Evolutionary conservation across 2,329 filamentous ascomycete genomes (phyloP).

Genomic region (Botrytis deweyae): DNA sequence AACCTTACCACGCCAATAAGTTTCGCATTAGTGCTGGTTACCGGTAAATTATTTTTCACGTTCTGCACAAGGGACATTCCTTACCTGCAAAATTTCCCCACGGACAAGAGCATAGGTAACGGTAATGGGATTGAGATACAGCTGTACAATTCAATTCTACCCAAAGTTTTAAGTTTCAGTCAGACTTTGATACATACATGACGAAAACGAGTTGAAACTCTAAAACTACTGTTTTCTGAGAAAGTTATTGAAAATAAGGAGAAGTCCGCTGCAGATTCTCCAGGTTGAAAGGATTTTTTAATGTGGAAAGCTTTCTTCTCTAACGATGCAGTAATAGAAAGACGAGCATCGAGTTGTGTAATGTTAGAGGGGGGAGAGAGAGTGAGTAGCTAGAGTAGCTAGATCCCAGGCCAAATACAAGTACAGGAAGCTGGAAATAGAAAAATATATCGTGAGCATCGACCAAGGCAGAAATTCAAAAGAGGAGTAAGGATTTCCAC

Average conservation of each 20-base stretch:
- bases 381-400: fast-evolving
- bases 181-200: neutral
- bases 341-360: neutral
- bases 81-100: neutral
- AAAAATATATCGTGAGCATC: neutral
- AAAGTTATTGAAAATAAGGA: neutral
- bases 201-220: neutral
- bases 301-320: neutral
- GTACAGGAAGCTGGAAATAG: neutral
- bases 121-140: neutral
- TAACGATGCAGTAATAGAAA: neutral
- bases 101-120: neutral
- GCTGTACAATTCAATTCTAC: neutral
- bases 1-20: neutral
- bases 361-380: fast-evolving
- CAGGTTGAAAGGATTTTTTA: neutral
- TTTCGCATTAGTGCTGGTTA: fast-evolving
- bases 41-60: neutral
- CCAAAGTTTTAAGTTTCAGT: neutral
- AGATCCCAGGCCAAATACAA: neutral
- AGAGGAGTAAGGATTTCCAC: neutral
- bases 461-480: neutral
- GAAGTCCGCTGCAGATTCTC: neutral
- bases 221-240: neutral
- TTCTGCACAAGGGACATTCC: neutral